phyloP scores from a whole-genome alignment of 306 rosid genomes.

The Dalbergia oliveri region DNA sequence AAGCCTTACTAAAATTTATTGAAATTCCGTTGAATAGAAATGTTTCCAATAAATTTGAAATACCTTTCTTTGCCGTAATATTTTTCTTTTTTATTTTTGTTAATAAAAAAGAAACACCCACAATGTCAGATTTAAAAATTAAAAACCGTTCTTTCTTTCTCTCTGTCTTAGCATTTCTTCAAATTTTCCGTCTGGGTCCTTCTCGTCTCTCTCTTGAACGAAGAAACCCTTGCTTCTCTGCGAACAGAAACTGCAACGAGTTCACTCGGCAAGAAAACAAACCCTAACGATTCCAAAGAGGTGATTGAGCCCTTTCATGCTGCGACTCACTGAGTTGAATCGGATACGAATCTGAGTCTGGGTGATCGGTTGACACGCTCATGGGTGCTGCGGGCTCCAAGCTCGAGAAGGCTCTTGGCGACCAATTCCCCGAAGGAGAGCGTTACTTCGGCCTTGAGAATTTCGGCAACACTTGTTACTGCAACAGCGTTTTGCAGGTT shows the following conservation, averaged over 20 bases:
- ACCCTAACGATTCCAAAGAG: conserved; percentile 56
- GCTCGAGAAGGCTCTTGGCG: conserved; percentile 99
- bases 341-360: conserved; percentile 63
- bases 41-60: too few species aligned
- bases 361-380: conserved; percentile 53
- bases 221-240: conserved; percentile 52
- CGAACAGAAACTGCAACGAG: conserved; percentile 31
- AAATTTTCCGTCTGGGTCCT: conserved; percentile 33
- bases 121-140: not conserved
- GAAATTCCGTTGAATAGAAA: not conserved
- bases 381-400: conserved; percentile 99
- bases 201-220: conserved; percentile 21
- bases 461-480: conserved; percentile 98
- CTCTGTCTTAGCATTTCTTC: not conserved
- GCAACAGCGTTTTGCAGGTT: conserved; percentile 99
- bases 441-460: conserved; percentile 97
- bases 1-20: not conserved
- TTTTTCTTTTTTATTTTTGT: not conserved
- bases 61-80: not conserved
- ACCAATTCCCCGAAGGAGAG: conserved; percentile 99
- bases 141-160: not conserved
- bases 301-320: conserved; percentile 38
- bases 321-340: conserved; percentile 54
- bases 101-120: not conserved
- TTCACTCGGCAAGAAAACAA: conserved; percentile 25